Evolutionary conservation across 306 rosid genomes (phyloP).

Genomic region (Biancaea sappan): DNA sequence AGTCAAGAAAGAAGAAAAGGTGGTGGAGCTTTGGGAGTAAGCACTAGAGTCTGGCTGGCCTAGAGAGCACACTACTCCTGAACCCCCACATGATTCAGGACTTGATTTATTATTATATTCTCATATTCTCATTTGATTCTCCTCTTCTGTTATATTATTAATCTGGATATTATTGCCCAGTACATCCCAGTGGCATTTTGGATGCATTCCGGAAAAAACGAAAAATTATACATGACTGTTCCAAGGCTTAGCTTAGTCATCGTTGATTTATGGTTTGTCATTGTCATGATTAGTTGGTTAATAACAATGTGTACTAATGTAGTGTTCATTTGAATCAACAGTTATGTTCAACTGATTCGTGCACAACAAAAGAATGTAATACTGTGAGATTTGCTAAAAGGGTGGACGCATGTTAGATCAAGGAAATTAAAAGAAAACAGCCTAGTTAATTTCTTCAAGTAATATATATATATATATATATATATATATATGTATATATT

Average conservation of each 20-base stretch:
- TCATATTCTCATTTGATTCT: constrained; percentile 26
- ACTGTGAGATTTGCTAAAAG: not conserved
- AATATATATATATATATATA: too few species aligned
- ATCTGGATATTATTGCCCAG: constrained; percentile 27
- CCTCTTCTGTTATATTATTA: not conserved
- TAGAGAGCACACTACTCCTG: constrained; percentile 6
- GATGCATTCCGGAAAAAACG: not conserved
- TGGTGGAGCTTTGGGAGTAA: constrained; percentile 85
- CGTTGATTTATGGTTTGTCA: constrained; percentile 4
- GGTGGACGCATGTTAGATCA: not conserved
- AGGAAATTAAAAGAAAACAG: not conserved
- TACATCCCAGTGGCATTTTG: constrained; percentile 15
- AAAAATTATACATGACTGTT: constrained; percentile 16
- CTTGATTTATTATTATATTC: not conserved
- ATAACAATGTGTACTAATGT: not conserved
- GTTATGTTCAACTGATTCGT: not conserved
- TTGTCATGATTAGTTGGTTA: not conserved
- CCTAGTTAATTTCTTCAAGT: not conserved
- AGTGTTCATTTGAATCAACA: not conserved
- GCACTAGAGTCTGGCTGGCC: constrained; percentile 37
- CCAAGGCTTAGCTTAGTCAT: not conserved
- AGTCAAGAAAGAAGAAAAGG: constrained; percentile 68
- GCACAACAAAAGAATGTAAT: not conserved
- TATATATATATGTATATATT: too few species aligned
- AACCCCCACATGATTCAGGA: not conserved